Evolutionary conservation across 192 early-diverging fungal genomes (phyloP).

Genomic region (Coemansia sp.): DNA sequence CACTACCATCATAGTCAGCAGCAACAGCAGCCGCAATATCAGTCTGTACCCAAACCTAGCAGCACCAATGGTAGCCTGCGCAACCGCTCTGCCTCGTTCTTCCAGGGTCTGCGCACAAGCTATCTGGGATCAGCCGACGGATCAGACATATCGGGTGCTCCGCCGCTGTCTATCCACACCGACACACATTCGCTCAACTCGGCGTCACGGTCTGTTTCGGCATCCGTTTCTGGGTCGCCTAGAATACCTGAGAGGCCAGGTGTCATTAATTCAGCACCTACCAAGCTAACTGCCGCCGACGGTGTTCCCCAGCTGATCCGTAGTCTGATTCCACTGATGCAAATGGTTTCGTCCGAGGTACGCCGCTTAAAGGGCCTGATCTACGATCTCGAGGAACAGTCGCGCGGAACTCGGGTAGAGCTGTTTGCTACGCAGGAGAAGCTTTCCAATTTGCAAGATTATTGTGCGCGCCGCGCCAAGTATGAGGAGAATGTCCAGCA

Average conservation of each 20-base stretch:
- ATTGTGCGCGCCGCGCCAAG: constrained; percentile 26
- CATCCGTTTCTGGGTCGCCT: neutral
- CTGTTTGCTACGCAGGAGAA: constrained; percentile 24
- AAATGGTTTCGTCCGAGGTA: constrained; percentile 22
- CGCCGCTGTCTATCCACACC: constrained; percentile 9
- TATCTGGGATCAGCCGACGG: constrained; percentile 18
- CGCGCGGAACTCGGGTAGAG: constrained; percentile 27
- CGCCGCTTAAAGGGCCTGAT: constrained; percentile 17
- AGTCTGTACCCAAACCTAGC: constrained; percentile 9
- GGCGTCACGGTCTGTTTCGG: neutral
- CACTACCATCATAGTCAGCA: neutral
- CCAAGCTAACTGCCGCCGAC: constrained; percentile 15
- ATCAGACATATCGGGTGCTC: constrained; percentile 14
- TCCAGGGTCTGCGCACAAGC: constrained; percentile 38
- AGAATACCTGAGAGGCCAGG: constrained; percentile 6
- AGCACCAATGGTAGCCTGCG: constrained; percentile 15
- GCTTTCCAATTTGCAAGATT: constrained; percentile 22
- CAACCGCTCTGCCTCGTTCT: constrained; percentile 44
- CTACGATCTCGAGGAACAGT: constrained; percentile 27
- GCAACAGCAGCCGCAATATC: neutral
- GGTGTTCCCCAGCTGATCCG: constrained; percentile 20
- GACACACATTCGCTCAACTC: constrained; percentile 5
- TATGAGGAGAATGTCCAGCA: constrained; percentile 44
- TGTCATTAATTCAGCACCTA: neutral
- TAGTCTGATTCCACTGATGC: constrained; percentile 23